Evolutionary conservation across 164 flowering plant genomes (phyloP), one percentile per base, ranked within the genome.

Genomic region (Berberis thunbergii): DNA sequence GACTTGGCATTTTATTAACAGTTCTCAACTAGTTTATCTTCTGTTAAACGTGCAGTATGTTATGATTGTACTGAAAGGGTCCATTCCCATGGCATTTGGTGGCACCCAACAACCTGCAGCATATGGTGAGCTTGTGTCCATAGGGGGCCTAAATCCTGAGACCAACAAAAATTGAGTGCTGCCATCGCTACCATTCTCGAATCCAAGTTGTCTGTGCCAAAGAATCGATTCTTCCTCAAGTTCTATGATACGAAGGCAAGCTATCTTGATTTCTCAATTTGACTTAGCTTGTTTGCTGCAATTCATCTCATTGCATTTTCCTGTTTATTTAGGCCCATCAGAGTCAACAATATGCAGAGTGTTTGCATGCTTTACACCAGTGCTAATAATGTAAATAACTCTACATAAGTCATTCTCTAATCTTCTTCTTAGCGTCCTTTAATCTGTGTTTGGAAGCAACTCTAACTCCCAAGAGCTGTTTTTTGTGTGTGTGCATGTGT

Each of bases 341-440:
- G 73, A 82, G 79, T 72, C 98, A 85, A 92, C 94, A 86, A 69
- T 68, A 88, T 86, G 94, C 90, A 83, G 91, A 86, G 80, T 89
- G 94, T 86, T 86, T 93, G 75, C 97, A 93, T 82, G 97, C 98
- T 80, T 82, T 93, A 78, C 98, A 89, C 81, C 96, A 89, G 89
- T 72, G 74, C 79, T 86, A 88, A 79, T 80, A 78, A 83, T 84
- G 98, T 87, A 87, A 83, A 70, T 78, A 71, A 64, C 64, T 77
- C 58, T 41, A 49, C 50, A 48, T 48, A 48, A 48, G 61, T 69
- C 66, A 42, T 26, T 26, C 26, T 26, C 26, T 26, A 26, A 26
- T 26, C 26, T 26, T 26, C 26, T 26, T 26, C 26, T 26, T 0
- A 26, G 26, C 0, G 26, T 26, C 26, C 26, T 26, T 26, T 26